Conservation (phyloP, 495 filamentous ascomycete species). For the Aspergillus sclerotioniger region DNA sequence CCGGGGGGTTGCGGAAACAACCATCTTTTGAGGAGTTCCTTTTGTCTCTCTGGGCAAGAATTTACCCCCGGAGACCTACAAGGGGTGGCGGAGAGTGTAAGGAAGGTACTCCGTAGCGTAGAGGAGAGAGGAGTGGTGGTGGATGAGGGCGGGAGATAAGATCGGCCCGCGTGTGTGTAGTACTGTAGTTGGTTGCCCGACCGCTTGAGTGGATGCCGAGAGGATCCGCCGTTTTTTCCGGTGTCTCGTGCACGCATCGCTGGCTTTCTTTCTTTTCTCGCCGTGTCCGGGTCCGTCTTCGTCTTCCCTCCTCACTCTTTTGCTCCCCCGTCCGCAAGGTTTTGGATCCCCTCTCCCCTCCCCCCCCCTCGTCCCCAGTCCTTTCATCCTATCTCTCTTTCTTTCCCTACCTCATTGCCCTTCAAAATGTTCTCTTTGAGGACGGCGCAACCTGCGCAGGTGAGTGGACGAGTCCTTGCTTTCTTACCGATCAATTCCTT, state of each 20-base stretch:
- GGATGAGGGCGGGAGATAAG: conserved; percentile 32
- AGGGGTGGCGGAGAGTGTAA: no score
- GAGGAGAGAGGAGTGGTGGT: no score
- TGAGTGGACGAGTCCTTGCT: conserved; percentile 18
- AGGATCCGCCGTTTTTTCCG: conserved; percentile 46
- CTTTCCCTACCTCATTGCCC: conserved; percentile 13
- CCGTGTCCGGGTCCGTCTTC: conserved; percentile 17
- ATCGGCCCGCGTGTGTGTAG: conserved; percentile 34
- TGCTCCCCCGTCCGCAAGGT: conserved; percentile 4
- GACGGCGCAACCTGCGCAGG: conserved; percentile 34
- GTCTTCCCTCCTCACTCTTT: conserved; percentile 7
- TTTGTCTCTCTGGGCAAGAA: no score
- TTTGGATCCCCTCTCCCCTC: conserved; percentile 3
- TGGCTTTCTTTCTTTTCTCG: conserved; percentile 16
- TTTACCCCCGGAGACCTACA: no score
- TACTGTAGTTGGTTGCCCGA: not conserved
- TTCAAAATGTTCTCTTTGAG: conserved; percentile 32
- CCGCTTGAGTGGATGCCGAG: conserved; percentile 34
- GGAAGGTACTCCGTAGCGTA: no score
- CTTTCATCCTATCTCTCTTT: conserved; percentile 9
- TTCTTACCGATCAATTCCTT: conserved; percentile 6
- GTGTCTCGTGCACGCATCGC: conserved; percentile 20
- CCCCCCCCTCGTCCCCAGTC: conserved; percentile 12
- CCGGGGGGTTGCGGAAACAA: no score
- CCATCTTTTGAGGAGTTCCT: no score